Evolutionary conservation across 768 basidiomycete species (phyloP), one percentile per base, ranked within the genome.

Genomic region (Kwoniella sp.): DNA sequence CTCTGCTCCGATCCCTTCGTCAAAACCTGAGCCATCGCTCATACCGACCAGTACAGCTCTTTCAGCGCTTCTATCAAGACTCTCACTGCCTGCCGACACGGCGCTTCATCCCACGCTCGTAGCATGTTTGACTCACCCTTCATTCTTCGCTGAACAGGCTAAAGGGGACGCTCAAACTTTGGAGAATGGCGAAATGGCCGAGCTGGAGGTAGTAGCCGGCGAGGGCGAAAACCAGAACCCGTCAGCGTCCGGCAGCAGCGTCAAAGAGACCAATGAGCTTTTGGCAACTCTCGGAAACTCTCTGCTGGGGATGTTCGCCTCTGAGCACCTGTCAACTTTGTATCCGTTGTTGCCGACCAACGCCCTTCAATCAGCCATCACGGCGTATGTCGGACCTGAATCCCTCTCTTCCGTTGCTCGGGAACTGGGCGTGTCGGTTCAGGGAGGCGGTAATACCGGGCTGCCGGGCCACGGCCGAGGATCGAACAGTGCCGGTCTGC

Each of bases 341-440:
- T 97, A 90, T 80, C 95, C 95, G 0, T 89, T 94, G 75, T 85
- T 98, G 28, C 95, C 95, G 1, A 93, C 92, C 23, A 88, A 91
- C 60, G 93, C 93, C 25, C 82, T 92, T 71, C 94, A 96, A 82
- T 90, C 91, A 5, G 93, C 91, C 15, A 87, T 95, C 63, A 93
- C 91, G 47, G 91, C 93, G 59, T 91, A 92, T 80, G 94, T 93
- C 31, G 95, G 95, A 15, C 88, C 91, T 17, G 82, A 86, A 69
- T 88, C 90, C 4, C 92, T 91, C 74, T 87, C 90, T 45, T 87
- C 85, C 69, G 88, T 97, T 55, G 94, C 94, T 26, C 86, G 88
- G 63, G 90, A 93, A 81, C 61, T 80, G 26, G 75, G 79, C 23
- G 64, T 80, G 4, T 72, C 68, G 4, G 69, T 73, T 11, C 65